These are phyloP conservation scores for Telfairia occidentalis DNA, from an alignment of 331 rosid genomes.

Conservation along the genomic window DNA sequence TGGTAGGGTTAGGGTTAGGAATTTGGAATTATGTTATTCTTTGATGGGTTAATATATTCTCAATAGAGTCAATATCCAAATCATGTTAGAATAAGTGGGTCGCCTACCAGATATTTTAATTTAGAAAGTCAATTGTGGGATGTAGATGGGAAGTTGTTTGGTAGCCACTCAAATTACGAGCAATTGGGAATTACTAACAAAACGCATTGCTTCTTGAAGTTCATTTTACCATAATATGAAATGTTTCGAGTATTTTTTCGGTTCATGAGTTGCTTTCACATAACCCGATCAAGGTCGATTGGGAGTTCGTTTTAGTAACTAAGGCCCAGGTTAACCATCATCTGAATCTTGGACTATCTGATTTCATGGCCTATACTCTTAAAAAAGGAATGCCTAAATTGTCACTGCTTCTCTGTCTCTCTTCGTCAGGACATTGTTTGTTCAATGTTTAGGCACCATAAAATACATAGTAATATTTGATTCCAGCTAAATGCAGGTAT, in stretches of 20 bases:
- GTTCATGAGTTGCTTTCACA: not conserved
- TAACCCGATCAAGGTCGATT: not conserved
- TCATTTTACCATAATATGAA: not conserved
- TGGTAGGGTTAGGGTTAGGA: not conserved
- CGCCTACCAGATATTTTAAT: not conserved
- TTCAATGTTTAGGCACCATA: not conserved
- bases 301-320: not conserved
- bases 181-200: not conserved
- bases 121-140: not conserved
- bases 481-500: not conserved
- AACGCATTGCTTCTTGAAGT: not conserved
- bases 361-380: not conserved
- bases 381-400: not conserved
- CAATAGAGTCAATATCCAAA: not conserved
- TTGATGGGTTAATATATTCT: not conserved
- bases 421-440: not conserved
- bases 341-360: conserved; percentile 8
- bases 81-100: not conserved
- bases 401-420: not conserved
- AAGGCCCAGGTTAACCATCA: not conserved
- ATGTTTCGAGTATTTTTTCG: not conserved
- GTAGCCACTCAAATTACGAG: not conserved
- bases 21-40: not conserved
- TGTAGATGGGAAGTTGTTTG: not conserved
- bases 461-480: not conserved